Evolutionary conservation across 306 rosid genomes (phyloP), one percentile per base, ranked within the genome.

Genomic region (Citrullus colocynthis): DNA sequence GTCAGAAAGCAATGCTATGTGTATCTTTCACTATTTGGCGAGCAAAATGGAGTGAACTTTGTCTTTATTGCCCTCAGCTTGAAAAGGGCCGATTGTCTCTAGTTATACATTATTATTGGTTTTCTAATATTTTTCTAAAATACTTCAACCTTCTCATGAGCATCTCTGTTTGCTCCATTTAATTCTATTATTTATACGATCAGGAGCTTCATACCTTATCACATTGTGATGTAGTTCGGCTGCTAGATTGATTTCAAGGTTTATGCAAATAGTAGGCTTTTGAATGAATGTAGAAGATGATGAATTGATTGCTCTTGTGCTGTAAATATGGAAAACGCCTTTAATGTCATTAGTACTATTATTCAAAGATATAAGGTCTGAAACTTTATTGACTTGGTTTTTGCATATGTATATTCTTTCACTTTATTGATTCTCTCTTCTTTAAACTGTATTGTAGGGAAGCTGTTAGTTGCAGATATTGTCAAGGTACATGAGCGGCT

Each of bases 381-480:
- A 71, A 13, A 13, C 10, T 48, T 72, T 28, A 15, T 72, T 49
- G 24, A 54, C 37, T 72, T 28, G 51, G 51, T 6, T 49, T 72
- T 49, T 8, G 8, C 16, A 24, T 72, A 72, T 72, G 71, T 75
- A 18, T 75, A 28, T 67, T 39, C 76, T 83, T 49, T 81, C 51
- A 57, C 67, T 28, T 69, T 62, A 24, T 13, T 74, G 52, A 70
- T 41, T 65, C 79, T 20, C 78, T 72, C 51, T 80, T 74, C 65
- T 60, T 24, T 75, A 52, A 76, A 82, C 88, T 44, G 49, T 44
- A 9, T 44, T 81, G 80, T 88, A 92, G 96, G 92, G 97, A 92
- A 73, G 96, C 93, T 88, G 96, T 92, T 84, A 90, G 87, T 81
- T 92, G 96, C 88, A 83, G 71, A 73, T 74, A 85, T 79, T 92